A percentile compares a stretch with the other conserved stretches of the same genome.
phyloP scores from a whole-genome alignment of 2,329 filamentous ascomycete genomes.

The Trichophyton rubrum region DNA sequence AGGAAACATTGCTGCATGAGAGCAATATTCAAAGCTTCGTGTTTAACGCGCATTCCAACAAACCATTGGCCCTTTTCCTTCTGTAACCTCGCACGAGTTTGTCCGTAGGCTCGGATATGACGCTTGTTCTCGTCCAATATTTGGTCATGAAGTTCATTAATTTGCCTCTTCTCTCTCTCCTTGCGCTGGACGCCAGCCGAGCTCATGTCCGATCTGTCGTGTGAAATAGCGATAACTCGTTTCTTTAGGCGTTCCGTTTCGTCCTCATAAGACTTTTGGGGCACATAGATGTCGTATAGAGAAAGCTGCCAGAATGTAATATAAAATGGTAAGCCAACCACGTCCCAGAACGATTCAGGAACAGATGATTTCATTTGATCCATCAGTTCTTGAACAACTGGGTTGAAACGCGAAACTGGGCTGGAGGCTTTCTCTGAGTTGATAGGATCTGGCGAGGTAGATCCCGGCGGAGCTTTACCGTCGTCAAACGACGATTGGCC shows the following conservation, averaged over 20 bases:
- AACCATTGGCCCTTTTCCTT: conserved; percentile 75
- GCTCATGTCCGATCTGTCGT: conserved; percentile 61
- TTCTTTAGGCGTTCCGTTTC: conserved; percentile 59
- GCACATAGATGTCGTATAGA: conserved; percentile 66
- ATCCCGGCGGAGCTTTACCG: conserved; percentile 9
- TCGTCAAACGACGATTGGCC: conserved; percentile 10
- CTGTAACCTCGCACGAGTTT: conserved; percentile 56
- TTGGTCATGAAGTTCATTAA: conserved; percentile 55
- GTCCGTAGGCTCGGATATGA: conserved; percentile 54
- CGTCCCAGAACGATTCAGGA: conserved; percentile 52
- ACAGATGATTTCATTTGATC: conserved; percentile 52
- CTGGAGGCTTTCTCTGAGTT: conserved; percentile 32
- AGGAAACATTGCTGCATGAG: conserved; percentile 84
- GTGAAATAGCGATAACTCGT: conserved; percentile 54
- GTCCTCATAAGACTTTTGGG: conserved; percentile 62
- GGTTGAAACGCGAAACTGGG: conserved; percentile 39
- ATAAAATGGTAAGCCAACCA: conserved; percentile 69
- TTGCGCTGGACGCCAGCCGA: conserved; percentile 53
- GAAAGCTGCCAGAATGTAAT: conserved; percentile 86
- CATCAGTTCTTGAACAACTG: conserved; percentile 62
- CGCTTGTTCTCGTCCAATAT: conserved; percentile 61
- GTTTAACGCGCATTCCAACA: conserved; percentile 48
- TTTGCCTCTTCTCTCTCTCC: conserved; percentile 55
- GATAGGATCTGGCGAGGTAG: conserved; percentile 18
- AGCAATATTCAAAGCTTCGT: conserved; percentile 57